phyloP scores from a whole-genome alignment of 2,329 filamentous ascomycete genomes.

The Calonectria leucothoes region DNA sequence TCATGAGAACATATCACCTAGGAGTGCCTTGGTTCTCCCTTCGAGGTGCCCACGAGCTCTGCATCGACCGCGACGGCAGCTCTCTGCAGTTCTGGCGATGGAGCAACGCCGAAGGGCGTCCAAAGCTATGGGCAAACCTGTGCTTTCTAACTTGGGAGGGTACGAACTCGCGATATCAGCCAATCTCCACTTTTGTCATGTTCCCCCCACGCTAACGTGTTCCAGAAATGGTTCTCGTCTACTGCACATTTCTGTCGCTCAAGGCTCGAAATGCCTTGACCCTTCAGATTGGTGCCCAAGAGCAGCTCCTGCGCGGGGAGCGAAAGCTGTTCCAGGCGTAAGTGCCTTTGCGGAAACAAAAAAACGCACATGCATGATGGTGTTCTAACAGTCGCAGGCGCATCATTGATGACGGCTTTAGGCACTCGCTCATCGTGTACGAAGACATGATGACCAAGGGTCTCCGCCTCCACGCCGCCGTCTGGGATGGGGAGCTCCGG shows the following conservation, averaged over 20 bases:
- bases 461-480: slow-evolving; percentile 66
- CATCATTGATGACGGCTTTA: slow-evolving; percentile 66
- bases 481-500: slow-evolving; percentile 65
- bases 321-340: slow-evolving; percentile 68
- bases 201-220: slow-evolving; percentile 14
- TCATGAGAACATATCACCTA: slow-evolving; percentile 57
- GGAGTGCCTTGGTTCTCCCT: slow-evolving; percentile 59
- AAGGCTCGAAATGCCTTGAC: slow-evolving; percentile 63
- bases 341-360: slow-evolving; percentile 33
- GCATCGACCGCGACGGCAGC: slow-evolving; percentile 60
- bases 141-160: slow-evolving; percentile 72
- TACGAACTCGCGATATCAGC: slow-evolving; percentile 40
- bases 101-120: slow-evolving; percentile 55
- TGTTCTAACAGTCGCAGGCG: slow-evolving; percentile 52
- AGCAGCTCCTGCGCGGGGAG: slow-evolving; percentile 62
- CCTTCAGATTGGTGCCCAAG: slow-evolving; percentile 55
- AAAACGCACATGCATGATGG: too few relatives aligned
- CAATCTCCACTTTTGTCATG: not conserved
- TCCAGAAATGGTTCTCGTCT: slow-evolving; percentile 69
- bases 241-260: slow-evolving; percentile 67
- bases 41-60: slow-evolving; percentile 66
- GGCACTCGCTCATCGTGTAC: slow-evolving; percentile 66
- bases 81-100: slow-evolving; percentile 65
- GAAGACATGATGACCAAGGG: slow-evolving; percentile 61
- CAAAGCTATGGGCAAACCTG: slow-evolving; percentile 66